Base-by-base conservation (phyloP, 495 filamentous ascomycete species). In the Oleoguttula mirabilis region DNA sequence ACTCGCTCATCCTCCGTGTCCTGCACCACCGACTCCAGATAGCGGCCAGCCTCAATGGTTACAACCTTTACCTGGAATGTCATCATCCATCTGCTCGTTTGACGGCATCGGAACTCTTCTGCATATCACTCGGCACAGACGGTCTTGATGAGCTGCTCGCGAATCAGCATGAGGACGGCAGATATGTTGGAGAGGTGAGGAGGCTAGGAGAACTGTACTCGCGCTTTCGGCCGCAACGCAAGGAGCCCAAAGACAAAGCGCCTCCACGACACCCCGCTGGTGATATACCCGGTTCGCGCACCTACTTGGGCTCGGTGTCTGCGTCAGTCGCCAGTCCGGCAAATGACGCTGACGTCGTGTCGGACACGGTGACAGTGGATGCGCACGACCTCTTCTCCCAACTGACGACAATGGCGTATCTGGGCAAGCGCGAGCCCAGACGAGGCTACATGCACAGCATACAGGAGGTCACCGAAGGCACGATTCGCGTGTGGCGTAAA, bases 51-150 rank as follows among this genome's bases (percentile, higher is more conserved):
- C 61, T 79, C 12, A 60, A 69, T 14, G 72, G 76, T 40, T 74
- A 79, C 55, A 66, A 73, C 30, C 60, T 87, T 21, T 75, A 86
- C 15, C 69, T 90, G 11, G 81, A 86, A 65, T 83, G 79, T 63
- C 86, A 77, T 54, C 80, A 80, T 48, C 83, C 83, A 0, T 73
- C 65, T 47, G 73, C 71, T n/a, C 79, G 75, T 56, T 61, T 81
- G 21, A 75, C 68, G 10, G 77, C 78, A 36, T 76, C 81, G 2
- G 77, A 76, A 32, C 70, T 81, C 2, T 77, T 72, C 57, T 84
- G 81, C 63, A 69, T 72, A 34, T 80, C 80, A 49, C 66, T 80
- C 5, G 71, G 68, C 31, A 85, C 76, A 4, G 67, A 65, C 31
- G 62, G 62, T 12, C 55, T 75, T 21, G 50, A 61, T 38, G 54